phyloP scores from a whole-genome alignment of 345 rosid genomes.

The Tarenaya hassleriana region DNA sequence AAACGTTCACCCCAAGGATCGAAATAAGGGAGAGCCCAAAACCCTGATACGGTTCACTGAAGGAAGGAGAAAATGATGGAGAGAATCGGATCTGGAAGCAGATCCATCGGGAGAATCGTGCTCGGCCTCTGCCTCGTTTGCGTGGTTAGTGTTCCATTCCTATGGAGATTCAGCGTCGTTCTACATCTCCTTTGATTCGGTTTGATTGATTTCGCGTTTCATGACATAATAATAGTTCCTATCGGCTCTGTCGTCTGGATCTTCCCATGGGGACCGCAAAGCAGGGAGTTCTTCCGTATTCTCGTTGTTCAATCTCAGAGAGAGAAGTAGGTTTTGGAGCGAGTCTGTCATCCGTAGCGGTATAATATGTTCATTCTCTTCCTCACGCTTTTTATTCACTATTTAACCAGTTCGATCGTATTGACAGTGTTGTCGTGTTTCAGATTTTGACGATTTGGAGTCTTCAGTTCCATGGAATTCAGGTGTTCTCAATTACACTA shows the following conservation, averaged over 20 bases:
- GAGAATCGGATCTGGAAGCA: conserved; percentile 23
- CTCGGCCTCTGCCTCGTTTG: conserved; percentile 20
- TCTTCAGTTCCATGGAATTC: conserved; percentile 42
- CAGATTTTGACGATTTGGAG: conserved; percentile 73
- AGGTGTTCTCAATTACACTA: conserved; percentile 65
- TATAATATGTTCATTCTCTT: conserved; percentile 16
- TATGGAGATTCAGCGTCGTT: too few species aligned
- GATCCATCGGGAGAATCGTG: conserved; percentile 29
- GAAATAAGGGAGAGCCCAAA: conserved; percentile 19
- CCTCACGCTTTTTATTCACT: neutral
- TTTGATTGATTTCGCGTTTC: conserved; percentile 23
- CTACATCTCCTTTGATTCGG: neutral
- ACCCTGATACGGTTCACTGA: conserved; percentile 24
- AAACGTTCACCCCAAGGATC: too few species aligned
- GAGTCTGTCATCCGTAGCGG: conserved; percentile 75
- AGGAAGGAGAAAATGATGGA: conserved; percentile 20
- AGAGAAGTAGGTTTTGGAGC: conserved; percentile 86
- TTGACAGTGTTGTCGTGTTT: conserved; percentile 5
- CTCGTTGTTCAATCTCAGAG: conserved; percentile 85
- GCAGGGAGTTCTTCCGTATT: conserved; percentile 56
- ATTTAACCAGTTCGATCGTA: neutral
- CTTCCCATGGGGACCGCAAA: conserved; percentile 32
- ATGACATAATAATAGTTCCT: conserved; percentile 32
- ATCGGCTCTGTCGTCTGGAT: conserved; percentile 33
- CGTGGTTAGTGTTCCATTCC: conserved; percentile 22